Percentiles rank a stretch among this genome's conserved stretches.
Evolutionary conservation across 176 grass and related monocot genomes (phyloP).

Genomic region (Avena eriantha): DNA sequence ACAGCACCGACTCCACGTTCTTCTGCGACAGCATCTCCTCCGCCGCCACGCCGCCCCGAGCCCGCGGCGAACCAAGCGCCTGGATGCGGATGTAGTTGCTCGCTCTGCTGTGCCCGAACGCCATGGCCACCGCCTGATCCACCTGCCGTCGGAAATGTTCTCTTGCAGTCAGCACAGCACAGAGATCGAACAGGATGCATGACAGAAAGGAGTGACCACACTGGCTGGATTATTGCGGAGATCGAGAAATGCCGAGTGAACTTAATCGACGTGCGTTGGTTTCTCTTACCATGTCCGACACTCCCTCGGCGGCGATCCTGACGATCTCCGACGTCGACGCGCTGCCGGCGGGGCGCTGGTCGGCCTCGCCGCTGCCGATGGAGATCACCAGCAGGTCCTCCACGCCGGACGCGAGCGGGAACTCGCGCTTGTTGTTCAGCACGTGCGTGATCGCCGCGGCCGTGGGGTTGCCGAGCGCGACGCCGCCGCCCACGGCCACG

Average conservation of each 20-base stretch:
- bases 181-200: slow-evolving; percentile 19
- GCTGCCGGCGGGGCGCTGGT: neutral
- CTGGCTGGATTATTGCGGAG: too few species aligned
- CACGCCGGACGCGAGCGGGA: slow-evolving; percentile 64
- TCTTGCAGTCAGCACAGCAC: slow-evolving; percentile 20
- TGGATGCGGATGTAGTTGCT: slow-evolving; percentile 94
- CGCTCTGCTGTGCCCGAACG: slow-evolving; percentile 83
- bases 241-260: neutral
- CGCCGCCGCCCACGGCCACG: slow-evolving; percentile 68
- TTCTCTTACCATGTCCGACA: slow-evolving; percentile 77
- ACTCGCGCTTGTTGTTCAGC: slow-evolving; percentile 95
- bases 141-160: slow-evolving; percentile 51
- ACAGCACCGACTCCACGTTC: slow-evolving; percentile 82
- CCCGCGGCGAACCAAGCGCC: slow-evolving; percentile 51
- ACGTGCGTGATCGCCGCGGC: slow-evolving; percentile 97
- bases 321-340: slow-evolving; percentile 56
- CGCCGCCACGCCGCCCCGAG: slow-evolving; percentile 35
- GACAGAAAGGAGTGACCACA: too few species aligned
- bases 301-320: slow-evolving; percentile 78
- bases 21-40: slow-evolving; percentile 81
- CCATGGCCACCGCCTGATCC: slow-evolving; percentile 96
- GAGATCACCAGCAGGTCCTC: slow-evolving; percentile 88
- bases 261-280: neutral
- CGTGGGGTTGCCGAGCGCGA: slow-evolving; percentile 83
- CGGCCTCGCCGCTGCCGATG: slow-evolving; percentile 62